phyloP scores from a whole-genome alignment of 768 basidiomycete genomes.

The Termitomyces titanicus region DNA sequence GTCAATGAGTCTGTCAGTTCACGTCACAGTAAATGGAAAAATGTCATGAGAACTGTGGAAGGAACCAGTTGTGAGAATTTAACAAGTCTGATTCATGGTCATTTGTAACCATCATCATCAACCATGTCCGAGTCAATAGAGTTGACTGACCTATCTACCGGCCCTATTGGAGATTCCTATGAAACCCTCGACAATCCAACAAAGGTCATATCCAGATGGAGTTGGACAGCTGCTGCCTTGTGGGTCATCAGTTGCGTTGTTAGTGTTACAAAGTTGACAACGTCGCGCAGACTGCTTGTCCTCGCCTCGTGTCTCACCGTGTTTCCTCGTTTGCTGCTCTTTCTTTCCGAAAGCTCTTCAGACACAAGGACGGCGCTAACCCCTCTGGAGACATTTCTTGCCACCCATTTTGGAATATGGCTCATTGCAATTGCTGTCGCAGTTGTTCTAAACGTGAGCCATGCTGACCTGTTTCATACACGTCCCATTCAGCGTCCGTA shows the following conservation, averaged over 20 bases:
- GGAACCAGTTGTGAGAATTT: not conserved
- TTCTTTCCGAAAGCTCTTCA: conserved; percentile 45
- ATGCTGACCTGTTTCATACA: not conserved
- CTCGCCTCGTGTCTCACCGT: conserved; percentile 32
- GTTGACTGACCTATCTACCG: conserved; percentile 12
- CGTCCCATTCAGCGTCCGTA: conserved; percentile 14
- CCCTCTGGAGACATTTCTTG: conserved; percentile 65
- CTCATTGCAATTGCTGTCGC: conserved; percentile 52
- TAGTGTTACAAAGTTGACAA: not conserved
- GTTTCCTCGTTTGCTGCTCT: conserved; percentile 65
- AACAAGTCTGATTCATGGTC: too few species aligned
- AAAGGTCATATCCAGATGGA: conserved; percentile 26
- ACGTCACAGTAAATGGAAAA: not conserved
- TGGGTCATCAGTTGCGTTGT: conserved; percentile 16
- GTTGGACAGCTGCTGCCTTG: conserved; percentile 24
- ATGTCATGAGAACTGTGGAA: not conserved
- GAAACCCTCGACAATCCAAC: not conserved
- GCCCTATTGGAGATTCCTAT: not conserved
- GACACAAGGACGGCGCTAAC: conserved; percentile 45
- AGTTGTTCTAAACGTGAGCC: conserved; percentile 55
- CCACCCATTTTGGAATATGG: conserved; percentile 62
- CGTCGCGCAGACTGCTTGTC: conserved; percentile 18
- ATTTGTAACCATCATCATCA: too few species aligned
- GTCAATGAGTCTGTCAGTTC: not conserved
- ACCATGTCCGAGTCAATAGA: conserved; percentile 14